Percentiles rank a stretch among this genome's conserved stretches.
Conservation (phyloP, 116 monocot species). For the Cymodocea nodosa region DNA sequence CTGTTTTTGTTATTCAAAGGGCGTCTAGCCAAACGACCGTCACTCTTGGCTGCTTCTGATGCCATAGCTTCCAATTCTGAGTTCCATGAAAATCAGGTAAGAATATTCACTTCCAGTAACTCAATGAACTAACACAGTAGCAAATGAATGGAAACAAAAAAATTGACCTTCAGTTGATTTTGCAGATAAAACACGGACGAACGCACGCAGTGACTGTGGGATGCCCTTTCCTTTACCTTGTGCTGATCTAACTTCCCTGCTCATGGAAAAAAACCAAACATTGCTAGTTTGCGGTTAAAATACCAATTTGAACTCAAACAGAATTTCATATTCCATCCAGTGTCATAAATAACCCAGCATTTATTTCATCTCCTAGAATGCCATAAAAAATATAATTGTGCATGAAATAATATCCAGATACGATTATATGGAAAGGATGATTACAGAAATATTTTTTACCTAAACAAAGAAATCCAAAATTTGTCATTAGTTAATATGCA, state of each 20-base stretch:
- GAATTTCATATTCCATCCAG: no score
- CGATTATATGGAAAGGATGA: no score
- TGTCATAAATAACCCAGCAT: background rate
- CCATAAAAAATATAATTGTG: no score
- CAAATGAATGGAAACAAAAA: background rate
- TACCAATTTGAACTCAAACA: no score
- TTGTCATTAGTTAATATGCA: no score
- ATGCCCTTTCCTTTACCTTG: slow-evolving; percentile 60
- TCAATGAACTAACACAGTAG: background rate
- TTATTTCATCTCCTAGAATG: no score
- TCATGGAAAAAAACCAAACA: slow-evolving; percentile 3
- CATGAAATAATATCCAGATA: no score
- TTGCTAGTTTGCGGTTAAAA: no score
- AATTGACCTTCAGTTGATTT: slow-evolving; percentile 45
- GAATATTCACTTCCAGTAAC: background rate
- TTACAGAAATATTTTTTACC: no score
- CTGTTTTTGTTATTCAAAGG: slow-evolving; percentile 32
- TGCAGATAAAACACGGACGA: slow-evolving; percentile 54
- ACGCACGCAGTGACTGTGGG: slow-evolving; percentile 67
- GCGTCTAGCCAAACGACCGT: slow-evolving; percentile 63
- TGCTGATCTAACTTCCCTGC: slow-evolving; percentile 53
- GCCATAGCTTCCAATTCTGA: slow-evolving; percentile 56
- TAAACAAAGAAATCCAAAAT: no score
- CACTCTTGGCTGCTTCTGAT: slow-evolving; percentile 46
- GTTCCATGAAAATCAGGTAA: background rate